phyloP scores from a whole-genome alignment of 78 protist species.

The Mastigamoeba balamuthi region DNA sequence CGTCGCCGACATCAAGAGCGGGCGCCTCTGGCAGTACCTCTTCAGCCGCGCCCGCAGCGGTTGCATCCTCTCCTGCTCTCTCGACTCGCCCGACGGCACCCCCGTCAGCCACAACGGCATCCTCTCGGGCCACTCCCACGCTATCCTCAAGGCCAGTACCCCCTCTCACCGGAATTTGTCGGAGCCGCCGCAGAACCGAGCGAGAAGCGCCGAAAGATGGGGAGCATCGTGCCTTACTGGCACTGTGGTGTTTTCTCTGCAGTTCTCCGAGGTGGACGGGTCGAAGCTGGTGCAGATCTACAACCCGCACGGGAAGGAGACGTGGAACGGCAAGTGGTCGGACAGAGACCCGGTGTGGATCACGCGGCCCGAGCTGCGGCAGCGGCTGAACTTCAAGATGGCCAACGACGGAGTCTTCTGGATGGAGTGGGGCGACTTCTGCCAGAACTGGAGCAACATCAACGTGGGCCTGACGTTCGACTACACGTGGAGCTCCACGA shows the following conservation, averaged over 20 bases:
- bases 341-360: slow-evolving; percentile 22
- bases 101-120: not conserved
- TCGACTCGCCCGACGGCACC: not conserved
- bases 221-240: too few relatives aligned
- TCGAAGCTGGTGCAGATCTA: not conserved
- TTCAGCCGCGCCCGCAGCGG: not conserved
- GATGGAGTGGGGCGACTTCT: not conserved
- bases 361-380: not conserved
- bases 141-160: not conserved
- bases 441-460: not conserved
- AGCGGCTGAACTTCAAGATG: not conserved
- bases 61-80: not conserved
- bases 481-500: too few relatives aligned
- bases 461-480: too few relatives aligned
- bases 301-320: slow-evolving; percentile 46
- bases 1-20: too few relatives aligned
- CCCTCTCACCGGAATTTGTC: too few relatives aligned
- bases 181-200: too few relatives aligned
- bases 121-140: not conserved
- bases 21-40: too few relatives aligned
- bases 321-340: slow-evolving; percentile 47
- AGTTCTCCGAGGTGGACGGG: not conserved
- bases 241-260: too few relatives aligned
- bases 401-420: slow-evolving; percentile 24
- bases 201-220: too few relatives aligned